Evolutionary conservation across 768 basidiomycete species (phyloP).

Genomic region (Amylocystis lapponica): DNA sequence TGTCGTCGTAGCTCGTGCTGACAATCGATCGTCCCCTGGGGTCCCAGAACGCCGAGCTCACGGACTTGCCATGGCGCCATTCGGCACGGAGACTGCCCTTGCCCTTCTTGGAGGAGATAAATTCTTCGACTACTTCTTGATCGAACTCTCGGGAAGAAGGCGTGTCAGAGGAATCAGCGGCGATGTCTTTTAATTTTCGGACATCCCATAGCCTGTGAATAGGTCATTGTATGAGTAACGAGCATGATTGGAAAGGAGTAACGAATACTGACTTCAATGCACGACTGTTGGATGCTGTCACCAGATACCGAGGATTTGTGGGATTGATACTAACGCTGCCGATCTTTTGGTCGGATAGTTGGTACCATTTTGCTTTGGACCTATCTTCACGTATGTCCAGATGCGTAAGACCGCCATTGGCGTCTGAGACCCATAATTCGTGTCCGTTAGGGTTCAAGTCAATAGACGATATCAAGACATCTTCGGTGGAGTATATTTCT

Average conservation of each 20-base stretch:
- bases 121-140: conserved; percentile 41
- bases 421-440: conserved; percentile 85
- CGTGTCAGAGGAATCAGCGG: conserved; percentile 9
- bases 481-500: conserved; percentile 61
- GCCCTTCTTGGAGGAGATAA: conserved; percentile 46
- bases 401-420: conserved; percentile 64
- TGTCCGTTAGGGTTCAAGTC: conserved; percentile 63
- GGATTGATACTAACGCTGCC: conserved; percentile 81
- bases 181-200: conserved; percentile 51
- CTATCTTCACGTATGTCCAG: conserved; percentile 64
- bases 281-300: conserved; percentile 75
- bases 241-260: background rate
- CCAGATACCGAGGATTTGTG: conserved; percentile 51
- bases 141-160: conserved; percentile 27
- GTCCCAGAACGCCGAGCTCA: conserved; percentile 85
- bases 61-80: conserved; percentile 68
- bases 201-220: conserved; percentile 70
- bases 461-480: conserved; percentile 60
- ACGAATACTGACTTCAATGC: conserved; percentile 49
- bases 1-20: conserved; percentile 83
- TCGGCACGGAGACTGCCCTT: conserved; percentile 54
- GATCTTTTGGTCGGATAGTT: conserved; percentile 66
- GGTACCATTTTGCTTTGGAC: conserved; percentile 53
- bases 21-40: conserved; percentile 72
- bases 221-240: background rate